These are phyloP conservation scores for Termitomyces sp. DNA, from an alignment of 768 basidiomycete species.

Conservation along the genomic window DNA sequence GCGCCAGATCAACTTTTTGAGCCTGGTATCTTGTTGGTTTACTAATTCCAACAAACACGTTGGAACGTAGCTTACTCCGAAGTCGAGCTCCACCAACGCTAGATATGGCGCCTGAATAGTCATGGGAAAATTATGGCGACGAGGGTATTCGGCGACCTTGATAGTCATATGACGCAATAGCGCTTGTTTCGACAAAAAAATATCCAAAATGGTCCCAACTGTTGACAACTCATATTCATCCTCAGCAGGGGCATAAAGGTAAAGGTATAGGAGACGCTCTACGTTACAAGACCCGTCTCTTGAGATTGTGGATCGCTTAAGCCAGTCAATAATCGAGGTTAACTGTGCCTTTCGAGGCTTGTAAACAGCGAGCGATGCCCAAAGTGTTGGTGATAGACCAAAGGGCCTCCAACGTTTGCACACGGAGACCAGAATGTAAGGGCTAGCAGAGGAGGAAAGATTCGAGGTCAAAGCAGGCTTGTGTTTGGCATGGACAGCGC, in stretches of 20 bases:
- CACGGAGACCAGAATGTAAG: neutral
- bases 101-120: neutral
- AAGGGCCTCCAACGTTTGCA: neutral
- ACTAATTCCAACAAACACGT: neutral
- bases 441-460: conserved; percentile 1
- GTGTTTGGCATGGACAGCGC: neutral
- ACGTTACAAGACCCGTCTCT: neutral
- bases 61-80: neutral
- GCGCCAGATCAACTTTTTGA: neutral
- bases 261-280: neutral
- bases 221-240: neutral
- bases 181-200: no score
- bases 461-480: conserved; percentile 1
- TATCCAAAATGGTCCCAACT: neutral
- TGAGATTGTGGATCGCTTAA: neutral
- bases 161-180: no score
- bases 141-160: neutral
- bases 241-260: neutral
- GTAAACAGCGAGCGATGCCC: conserved; percentile 7
- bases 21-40: neutral
- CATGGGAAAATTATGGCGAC: neutral
- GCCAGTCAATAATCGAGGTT: conserved; percentile 1
- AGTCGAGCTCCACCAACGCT: neutral
- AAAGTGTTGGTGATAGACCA: neutral
- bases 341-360: conserved; percentile 3